phyloP scores from a whole-genome alignment of 2,329 filamentous ascomycete species.

The Cercospora citrullina region DNA sequence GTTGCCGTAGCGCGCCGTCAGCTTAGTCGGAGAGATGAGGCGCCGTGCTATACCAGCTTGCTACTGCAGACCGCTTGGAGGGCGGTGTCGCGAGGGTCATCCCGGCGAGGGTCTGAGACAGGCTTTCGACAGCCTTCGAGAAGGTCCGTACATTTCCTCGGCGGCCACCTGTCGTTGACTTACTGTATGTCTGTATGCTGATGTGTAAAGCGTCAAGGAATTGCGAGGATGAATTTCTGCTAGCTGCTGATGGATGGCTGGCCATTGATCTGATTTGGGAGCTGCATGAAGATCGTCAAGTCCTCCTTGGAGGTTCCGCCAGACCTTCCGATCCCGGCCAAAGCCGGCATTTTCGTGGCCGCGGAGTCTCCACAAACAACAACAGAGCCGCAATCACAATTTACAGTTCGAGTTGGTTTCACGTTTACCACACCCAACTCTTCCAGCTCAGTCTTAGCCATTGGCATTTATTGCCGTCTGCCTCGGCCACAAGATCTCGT shows the following conservation, averaged over 20 bases:
- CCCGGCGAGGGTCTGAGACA: slow-evolving; percentile 7
- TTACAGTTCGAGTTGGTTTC: not conserved
- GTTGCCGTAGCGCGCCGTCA: not conserved
- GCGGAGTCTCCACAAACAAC: not conserved
- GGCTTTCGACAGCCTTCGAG: not conserved
- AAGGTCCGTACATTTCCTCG: not conserved
- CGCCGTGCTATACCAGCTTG: not conserved
- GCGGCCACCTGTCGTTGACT: not conserved
- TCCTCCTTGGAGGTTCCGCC: not conserved
- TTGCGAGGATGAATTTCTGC: not conserved
- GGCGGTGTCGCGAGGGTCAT: slow-evolving; percentile 2
- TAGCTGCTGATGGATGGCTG: not conserved
- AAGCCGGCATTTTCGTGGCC: not conserved
- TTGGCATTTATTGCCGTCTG: not conserved
- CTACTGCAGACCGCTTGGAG: not conserved
- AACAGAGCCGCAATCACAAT: not conserved
- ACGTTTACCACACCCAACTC: not conserved
- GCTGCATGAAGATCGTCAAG: not conserved
- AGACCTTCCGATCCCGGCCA: not conserved
- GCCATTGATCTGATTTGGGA: not conserved
- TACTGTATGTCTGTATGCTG: not conserved
- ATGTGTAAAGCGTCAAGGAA: not conserved
- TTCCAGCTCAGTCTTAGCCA: not conserved
- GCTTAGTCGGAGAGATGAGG: not conserved
- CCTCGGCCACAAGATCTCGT: not conserved